Evolutionary conservation across 768 basidiomycete genomes (phyloP), one percentile per base, ranked within the genome.

Genomic region (Calvatia gigantea): DNA sequence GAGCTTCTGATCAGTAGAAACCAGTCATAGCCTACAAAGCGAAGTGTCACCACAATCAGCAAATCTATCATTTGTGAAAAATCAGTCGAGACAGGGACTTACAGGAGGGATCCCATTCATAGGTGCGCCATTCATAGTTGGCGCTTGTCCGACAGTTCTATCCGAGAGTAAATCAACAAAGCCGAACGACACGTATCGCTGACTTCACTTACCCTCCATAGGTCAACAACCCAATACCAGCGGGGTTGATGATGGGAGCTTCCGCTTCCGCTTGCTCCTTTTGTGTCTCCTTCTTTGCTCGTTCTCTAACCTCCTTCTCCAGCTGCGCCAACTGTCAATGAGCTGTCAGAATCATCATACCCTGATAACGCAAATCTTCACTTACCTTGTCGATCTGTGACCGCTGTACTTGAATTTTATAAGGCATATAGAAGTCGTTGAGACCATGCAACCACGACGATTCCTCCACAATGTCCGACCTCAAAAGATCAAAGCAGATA

Each of bases 381-480:
- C 71, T 9, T 53, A 87, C 88, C 80, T 84, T 90, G 55, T 89
- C 89, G 15, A 89, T 81, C 66, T 87, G 75, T 33, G 87, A 81
- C 54, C 94, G 84, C 64, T 91, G 87, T 29, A 85, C 81, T 70
- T 98, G 96, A 45, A 97, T 87, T 68, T 85, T 86, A 70, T 91
- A 98, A 1, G 97, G 97, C 91, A 96, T 97, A 67, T 91, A 91
- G 75, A 96, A 98, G 72, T 99, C 97, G 65, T 92, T 93, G 43
- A 99, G 79, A 19, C 88, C 96, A 62, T 97, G 87, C 67, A 92
- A 89, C 97, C 97, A 98, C 59, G 94, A 94, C 32, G 97, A 75
- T 69, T 97, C 96, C 71, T 94, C 90, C 25, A 97, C 93, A 54
- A 95, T 72, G 65, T 98, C 96, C 2, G 94, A 82, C 42, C 92